Base-by-base conservation (phyloP, 31 red algal genomes). In the Odonthalia washingtoniensis region DNA sequence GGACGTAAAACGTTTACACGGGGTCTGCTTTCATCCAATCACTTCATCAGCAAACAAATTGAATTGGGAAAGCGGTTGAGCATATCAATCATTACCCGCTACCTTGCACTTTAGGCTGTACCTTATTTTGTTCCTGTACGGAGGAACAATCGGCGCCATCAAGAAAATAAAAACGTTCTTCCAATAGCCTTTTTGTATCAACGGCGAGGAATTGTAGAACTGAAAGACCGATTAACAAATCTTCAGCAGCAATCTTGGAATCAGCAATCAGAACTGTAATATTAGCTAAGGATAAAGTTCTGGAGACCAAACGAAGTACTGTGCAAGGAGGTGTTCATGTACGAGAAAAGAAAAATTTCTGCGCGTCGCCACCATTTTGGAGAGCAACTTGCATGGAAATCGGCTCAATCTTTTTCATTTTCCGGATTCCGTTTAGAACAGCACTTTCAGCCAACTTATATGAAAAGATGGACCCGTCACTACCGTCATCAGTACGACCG, bases 281-380 rank as follows among this genome's bases (percentile, higher is more conserved):
- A 21, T 21, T 57, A 21, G 21, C 49, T 21, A 57, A 21, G 9
- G 49, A 9, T 14, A 57, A 21, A 57, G 49, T 9, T 14, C 49
- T 21, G 21, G 49, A 9, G 21, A 9, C 9, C n/a, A 70, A 34
- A 27, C 6, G 28, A 28, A 70, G n/a, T 9, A 70, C 34, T 27
- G 66, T 70, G 12, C 66, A 37, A 27, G 66, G 66, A 12, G 34
- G 28, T 27, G 66, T 70, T 37, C 66, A 70, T 12, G 66, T 70
- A 9, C 66, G 66, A 70, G 31, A 70, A 32, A 77, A 77, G 18
- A 14, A 27, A n/a, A 39, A 28, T 18, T 17, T 39, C 21, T 57
- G 12, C 12, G 49, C 49, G 21, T 57, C 21, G 49, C 12, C 9
- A 14, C 49, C 49, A 57, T 21, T 57, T 21, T 21, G 21, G 49